Percentiles rank a stretch among this genome's conserved stretches.
phyloP scores from a whole-genome alignment of 1,284 basidiomycete genomes.

The Thelephora terrestris region DNA sequence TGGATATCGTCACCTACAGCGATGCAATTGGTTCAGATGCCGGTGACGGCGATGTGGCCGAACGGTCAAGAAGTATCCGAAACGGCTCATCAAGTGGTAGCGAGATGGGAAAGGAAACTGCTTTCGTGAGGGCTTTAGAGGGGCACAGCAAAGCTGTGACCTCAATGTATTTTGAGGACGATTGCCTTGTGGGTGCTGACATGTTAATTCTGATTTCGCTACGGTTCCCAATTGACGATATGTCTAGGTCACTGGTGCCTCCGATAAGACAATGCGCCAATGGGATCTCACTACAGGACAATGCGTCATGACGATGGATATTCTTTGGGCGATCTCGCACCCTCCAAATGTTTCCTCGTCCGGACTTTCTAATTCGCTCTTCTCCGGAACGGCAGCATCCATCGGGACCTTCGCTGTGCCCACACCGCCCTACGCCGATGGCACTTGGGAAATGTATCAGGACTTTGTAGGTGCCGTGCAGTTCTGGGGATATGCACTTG shows the following conservation, averaged over 20 bases:
- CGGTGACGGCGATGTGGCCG: constrained; percentile 26
- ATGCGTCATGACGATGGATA: constrained; percentile 99
- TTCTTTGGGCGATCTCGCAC: constrained; percentile 98
- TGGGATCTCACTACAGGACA: constrained; percentile 98
- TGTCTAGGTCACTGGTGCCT: constrained; percentile 84
- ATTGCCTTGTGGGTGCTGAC: constrained; percentile 61
- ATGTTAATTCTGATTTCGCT: constrained; percentile 1
- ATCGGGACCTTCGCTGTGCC: constrained; percentile 70
- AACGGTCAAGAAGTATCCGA: constrained; percentile 22
- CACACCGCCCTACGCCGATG: constrained; percentile 82
- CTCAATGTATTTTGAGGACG: constrained; percentile 90
- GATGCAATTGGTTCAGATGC: constrained; percentile 57
- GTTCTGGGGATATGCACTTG: constrained; percentile 97
- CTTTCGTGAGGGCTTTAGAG: constrained; percentile 74
- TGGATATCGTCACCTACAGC: constrained; percentile 44
- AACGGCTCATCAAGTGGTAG: constrained; percentile 17
- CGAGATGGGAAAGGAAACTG: constrained; percentile 21
- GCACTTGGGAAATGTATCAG: constrained; percentile 90
- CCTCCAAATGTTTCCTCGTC: constrained; percentile 46
- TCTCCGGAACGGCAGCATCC: constrained; percentile 46
- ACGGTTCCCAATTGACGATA: constrained; percentile 6
- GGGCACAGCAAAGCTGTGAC: constrained; percentile 93
- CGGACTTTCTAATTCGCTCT: constrained; percentile 33
- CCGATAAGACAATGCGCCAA: constrained; percentile 96
- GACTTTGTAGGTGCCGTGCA: constrained; percentile 97